Conservation (phyloP, 257 asterid species). For the Solanum megistacrolobum region DNA sequence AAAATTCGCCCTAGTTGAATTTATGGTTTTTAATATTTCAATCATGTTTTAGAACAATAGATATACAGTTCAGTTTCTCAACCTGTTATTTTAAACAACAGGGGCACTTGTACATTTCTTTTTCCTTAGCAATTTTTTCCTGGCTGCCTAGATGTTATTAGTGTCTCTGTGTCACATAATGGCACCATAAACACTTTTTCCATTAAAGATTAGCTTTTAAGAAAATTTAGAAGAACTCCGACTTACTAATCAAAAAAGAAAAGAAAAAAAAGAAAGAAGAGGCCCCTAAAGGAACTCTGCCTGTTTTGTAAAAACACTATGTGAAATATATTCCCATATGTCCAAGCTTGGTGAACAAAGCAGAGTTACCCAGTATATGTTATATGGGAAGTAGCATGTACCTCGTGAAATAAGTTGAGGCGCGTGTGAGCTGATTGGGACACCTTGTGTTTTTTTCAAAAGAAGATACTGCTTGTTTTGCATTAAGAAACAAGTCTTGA, state of each 20-base stretch:
- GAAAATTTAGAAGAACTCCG: not conserved
- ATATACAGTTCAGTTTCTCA: not conserved
- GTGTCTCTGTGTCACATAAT: not conserved
- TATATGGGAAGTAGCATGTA: not conserved
- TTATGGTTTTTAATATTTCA: not conserved
- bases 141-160: not conserved
- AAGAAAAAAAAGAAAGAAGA: not conserved
- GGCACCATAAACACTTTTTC: not conserved
- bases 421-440: not conserved
- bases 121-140: not conserved
- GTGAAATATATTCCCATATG: not conserved
- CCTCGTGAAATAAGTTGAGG: not conserved
- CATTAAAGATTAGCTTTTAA: not conserved
- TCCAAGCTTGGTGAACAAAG: not conserved
- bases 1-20: not conserved
- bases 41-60: not conserved
- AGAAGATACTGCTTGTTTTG: not conserved
- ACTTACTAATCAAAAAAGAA: not conserved
- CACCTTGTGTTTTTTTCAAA: not conserved
- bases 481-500: not conserved
- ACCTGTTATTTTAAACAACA: not conserved
- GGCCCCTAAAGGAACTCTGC: not conserved
- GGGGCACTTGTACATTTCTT: not conserved
- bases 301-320: not conserved
- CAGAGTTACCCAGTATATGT: not conserved